Conservation (phyloP, 1,284 basidiomycete species). For the Boletellus deceptivus region DNA sequence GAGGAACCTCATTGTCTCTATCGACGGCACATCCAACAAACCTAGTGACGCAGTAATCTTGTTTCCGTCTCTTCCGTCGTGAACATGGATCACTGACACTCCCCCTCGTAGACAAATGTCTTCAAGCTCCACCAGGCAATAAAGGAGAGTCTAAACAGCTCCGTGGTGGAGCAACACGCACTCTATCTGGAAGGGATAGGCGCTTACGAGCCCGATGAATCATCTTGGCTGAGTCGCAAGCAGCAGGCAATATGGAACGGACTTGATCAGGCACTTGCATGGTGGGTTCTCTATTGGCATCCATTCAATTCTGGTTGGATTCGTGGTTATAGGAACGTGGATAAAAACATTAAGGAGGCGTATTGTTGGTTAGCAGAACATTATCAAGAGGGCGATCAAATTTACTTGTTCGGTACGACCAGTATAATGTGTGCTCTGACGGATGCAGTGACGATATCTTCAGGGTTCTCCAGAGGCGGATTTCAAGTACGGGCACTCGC, state of each 20-base stretch:
- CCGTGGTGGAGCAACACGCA: neutral
- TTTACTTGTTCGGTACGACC: conserved; percentile 22
- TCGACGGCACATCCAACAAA: conserved; percentile 14
- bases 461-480: conserved; percentile 44
- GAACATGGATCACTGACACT: neutral
- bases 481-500: conserved; percentile 41
- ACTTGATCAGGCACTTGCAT: conserved; percentile 6
- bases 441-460: conserved; percentile 9
- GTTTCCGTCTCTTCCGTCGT: too few relatives aligned
- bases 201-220: neutral
- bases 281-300: neutral
- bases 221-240: neutral
- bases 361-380: conserved; percentile 37
- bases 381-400: too few relatives aligned
- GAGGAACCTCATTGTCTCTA: conserved; percentile 8
- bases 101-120: neutral
- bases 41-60: neutral
- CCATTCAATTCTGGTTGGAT: neutral
- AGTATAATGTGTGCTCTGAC: conserved; percentile 23
- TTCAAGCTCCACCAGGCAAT: neutral
- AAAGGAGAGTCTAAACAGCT: neutral
- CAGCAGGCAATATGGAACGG: neutral
- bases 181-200: neutral
- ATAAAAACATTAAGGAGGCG: conserved; percentile 26
- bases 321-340: conserved; percentile 2